Conservation (phyloP, 108 stramenopile genomes). For the Cylindrotheca closterium region DNA sequence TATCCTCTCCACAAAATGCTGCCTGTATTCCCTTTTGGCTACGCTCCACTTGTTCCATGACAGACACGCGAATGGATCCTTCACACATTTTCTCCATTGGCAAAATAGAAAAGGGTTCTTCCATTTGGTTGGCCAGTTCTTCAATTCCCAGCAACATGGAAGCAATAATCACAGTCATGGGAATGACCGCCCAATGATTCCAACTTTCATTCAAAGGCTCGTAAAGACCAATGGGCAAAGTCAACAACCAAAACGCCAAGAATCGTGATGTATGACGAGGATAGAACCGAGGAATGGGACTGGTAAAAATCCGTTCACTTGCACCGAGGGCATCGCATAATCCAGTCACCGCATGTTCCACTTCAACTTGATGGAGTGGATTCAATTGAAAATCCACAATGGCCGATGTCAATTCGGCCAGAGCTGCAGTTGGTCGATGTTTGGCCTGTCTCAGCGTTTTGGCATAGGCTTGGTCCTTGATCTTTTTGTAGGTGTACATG, state of each 20-base stretch:
- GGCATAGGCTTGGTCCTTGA: conserved; percentile 8
- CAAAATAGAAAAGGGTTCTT: conserved; percentile 76
- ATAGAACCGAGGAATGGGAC: conserved; percentile 56
- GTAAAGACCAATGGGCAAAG: conserved; percentile 63
- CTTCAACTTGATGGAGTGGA: conserved; percentile 29
- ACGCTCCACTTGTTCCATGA: conserved; percentile 23
- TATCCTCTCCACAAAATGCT: no score
- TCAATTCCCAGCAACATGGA: conserved; percentile 72
- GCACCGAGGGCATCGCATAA: conserved; percentile 25
- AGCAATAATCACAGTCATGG: conserved; percentile 32
- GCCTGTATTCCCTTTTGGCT: no score
- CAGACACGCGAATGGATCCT: conserved; percentile 10
- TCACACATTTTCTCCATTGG: conserved; percentile 55
- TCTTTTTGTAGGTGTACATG: background rate
- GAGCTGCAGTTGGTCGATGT: conserved; percentile 35
- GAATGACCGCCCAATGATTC: conserved; percentile 44
- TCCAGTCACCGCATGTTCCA: conserved; percentile 40
- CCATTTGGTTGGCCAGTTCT: conserved; percentile 64
- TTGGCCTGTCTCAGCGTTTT: conserved; percentile 10
- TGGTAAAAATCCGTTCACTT: conserved; percentile 48
- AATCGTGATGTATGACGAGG: conserved; percentile 70
- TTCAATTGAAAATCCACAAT: conserved; percentile 30
- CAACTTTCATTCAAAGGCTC: conserved; percentile 27
- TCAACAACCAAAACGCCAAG: conserved; percentile 45
- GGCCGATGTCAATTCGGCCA: conserved; percentile 31